phyloP scores from a whole-genome alignment of 805 yeast genomes.

The Scheffersomyces lignosus region DNA sequence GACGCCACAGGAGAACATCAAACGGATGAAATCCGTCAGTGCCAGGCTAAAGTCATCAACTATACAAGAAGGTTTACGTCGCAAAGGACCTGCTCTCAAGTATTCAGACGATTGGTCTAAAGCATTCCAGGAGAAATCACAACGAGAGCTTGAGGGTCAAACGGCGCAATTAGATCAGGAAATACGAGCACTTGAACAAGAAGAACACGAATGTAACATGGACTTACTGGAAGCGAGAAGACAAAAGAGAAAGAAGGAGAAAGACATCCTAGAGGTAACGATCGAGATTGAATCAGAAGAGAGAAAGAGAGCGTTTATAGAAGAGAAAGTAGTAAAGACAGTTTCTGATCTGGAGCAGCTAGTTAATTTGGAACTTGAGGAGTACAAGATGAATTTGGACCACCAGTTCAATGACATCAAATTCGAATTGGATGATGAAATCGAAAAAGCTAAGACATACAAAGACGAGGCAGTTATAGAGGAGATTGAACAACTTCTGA shows the following conservation, averaged over 20 bases:
- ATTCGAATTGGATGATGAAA: constrained; percentile 34
- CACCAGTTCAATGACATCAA: constrained; percentile 30
- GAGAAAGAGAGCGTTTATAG: background rate
- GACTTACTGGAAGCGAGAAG: background rate
- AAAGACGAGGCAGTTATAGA: constrained; percentile 19
- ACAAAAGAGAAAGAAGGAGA: background rate
- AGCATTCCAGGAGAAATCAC: background rate
- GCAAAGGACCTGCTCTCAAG: background rate
- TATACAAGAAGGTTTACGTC: background rate
- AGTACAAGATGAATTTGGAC: constrained; percentile 23
- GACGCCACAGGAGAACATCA: background rate
- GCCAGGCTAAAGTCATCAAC: background rate
- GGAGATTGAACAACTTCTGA: constrained; percentile 18
- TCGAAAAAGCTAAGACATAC: constrained; percentile 24
- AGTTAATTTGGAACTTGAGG: constrained; percentile 28
- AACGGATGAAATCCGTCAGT: background rate
- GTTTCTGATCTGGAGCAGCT: constrained; percentile 20
- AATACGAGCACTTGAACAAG: background rate
- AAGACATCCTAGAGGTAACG: background rate
- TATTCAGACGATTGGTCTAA: background rate
- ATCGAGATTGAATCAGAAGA: background rate
- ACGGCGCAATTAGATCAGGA: background rate
- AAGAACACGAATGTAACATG: background rate
- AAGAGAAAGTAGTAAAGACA: background rate
- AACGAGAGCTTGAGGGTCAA: background rate